Percentiles rank a stretch among this genome's conserved stretches.
These are phyloP conservation scores for Coemansia sp. DNA, from an alignment of 192 early-diverging fungal genomes.

Conservation along the genomic window DNA sequence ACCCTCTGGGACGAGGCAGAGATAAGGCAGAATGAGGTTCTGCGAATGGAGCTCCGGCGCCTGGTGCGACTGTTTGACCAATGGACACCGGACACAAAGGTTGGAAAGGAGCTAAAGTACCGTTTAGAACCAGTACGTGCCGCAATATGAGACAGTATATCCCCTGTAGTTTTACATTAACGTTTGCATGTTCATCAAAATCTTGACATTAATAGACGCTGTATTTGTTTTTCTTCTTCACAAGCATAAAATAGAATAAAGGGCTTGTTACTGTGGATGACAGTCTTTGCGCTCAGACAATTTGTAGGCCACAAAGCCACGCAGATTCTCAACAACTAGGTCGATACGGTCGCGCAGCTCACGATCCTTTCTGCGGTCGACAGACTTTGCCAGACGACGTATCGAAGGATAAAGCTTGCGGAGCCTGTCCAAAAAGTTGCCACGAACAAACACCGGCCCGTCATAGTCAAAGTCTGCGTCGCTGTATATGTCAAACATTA, in stretches of 20 bases:
- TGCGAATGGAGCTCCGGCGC: constrained; percentile 66
- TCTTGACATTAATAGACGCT: constrained; percentile 1
- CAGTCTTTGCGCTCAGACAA: constrained; percentile 61
- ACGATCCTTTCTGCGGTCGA: constrained; percentile 71
- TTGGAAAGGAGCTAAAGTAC: constrained; percentile 84
- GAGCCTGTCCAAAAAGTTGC: constrained; percentile 62
- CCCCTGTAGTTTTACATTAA: constrained; percentile 4
- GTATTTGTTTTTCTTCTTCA: not conserved
- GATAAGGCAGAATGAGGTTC: constrained; percentile 56
- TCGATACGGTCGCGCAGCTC: constrained; percentile 77
- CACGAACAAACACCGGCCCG: constrained; percentile 76
- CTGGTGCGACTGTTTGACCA: constrained; percentile 70
- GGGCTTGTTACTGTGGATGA: not conserved
- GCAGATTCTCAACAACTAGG: constrained; percentile 75
- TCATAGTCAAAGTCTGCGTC: constrained; percentile 85
- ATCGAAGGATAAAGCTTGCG: constrained; percentile 56
- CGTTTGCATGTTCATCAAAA: not conserved
- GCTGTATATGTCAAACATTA: constrained; percentile 85
- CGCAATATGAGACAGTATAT: constrained; percentile 47
- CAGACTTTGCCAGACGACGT: constrained; percentile 57
- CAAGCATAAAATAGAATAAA: not conserved
- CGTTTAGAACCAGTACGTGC: constrained; percentile 82
- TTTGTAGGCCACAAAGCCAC: constrained; percentile 89
- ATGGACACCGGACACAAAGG: constrained; percentile 77
- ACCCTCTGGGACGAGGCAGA: constrained; percentile 71